Conservation (phyloP, 805 yeast genomes). For the Yamadazyma paraphyllophila region DNA sequence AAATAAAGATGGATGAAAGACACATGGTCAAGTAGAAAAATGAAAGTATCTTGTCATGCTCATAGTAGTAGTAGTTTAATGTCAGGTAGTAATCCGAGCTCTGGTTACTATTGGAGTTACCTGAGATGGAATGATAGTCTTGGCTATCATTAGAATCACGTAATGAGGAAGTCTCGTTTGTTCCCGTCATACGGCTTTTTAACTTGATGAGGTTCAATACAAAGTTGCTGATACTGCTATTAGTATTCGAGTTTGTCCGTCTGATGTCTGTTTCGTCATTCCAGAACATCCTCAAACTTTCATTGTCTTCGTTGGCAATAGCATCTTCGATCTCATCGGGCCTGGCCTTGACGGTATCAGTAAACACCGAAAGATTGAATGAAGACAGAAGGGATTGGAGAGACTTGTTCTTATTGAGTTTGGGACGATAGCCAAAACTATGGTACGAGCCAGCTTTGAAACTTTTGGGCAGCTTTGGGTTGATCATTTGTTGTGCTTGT, state of each 20-base stretch:
- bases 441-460: background rate
- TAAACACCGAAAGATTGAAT: conserved; percentile 12
- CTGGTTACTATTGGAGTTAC: conserved; percentile 31
- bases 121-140: conserved; percentile 8
- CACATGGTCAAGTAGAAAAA: conserved; percentile 30
- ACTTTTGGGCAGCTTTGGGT: background rate
- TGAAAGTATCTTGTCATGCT: conserved; percentile 37
- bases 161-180: conserved; percentile 8
- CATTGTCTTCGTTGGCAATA: conserved; percentile 16
- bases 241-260: background rate
- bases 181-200: conserved; percentile 3
- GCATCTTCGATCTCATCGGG: conserved; percentile 12
- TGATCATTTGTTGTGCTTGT: conserved; percentile 1
- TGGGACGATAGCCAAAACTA: conserved; percentile 4
- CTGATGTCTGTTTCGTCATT: conserved; percentile 8
- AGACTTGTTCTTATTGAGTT: conserved; percentile 10
- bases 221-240: conserved; percentile 3
- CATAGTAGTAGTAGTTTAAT: conserved; percentile 27
- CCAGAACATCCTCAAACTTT: conserved; percentile 16
- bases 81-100: conserved; percentile 21
- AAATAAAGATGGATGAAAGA: conserved; percentile 34
- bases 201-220: conserved; percentile 9
- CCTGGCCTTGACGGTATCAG: conserved; percentile 6
- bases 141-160: conserved; percentile 3
- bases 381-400: conserved; percentile 11